A percentile compares a stretch with the other conserved stretches of the same genome.
Conservation (phyloP, 2,329 filamentous ascomycete species). For the Fusarium sp. region DNA sequence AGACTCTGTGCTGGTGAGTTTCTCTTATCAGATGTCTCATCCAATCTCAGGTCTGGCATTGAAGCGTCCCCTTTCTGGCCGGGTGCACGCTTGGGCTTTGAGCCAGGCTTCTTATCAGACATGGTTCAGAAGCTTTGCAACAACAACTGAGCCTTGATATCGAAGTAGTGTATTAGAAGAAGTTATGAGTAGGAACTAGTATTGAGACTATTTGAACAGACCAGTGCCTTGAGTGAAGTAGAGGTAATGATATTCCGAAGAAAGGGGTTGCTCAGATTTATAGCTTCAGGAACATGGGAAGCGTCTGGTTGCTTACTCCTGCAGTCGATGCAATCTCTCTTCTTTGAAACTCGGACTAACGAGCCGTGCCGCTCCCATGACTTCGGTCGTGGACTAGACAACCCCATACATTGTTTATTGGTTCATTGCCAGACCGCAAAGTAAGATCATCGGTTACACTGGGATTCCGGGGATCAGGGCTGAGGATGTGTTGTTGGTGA, state of each 20-base stretch:
- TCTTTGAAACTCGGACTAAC: not conserved
- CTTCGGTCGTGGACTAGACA: conserved; percentile 1
- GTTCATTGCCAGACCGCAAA: conserved; percentile 1
- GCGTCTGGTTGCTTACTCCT: not conserved
- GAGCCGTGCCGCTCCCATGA: not conserved
- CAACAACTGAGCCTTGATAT: not conserved
- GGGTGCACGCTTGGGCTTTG: not conserved
- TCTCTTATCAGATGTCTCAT: not conserved
- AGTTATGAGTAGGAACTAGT: not conserved
- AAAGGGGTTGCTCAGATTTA: conserved; percentile 6
- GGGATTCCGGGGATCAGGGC: conserved; percentile 10
- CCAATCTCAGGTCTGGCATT: not conserved
- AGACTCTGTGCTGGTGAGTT: not conserved
- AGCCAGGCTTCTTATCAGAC: not conserved
- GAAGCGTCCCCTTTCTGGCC: not conserved
- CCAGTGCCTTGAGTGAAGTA: not conserved
- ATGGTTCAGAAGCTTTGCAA: not conserved
- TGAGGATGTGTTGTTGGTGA: conserved; percentile 8
- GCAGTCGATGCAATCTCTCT: not conserved
- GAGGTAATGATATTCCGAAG: not conserved
- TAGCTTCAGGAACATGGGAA: not conserved
- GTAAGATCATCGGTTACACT: conserved; percentile 9
- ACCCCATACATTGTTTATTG: conserved; percentile 14
- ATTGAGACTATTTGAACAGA: not conserved
- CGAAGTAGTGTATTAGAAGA: not conserved